Base-by-base conservation (phyloP, 108 stramenopile genomes). In the Cyclotella cryptica region DNA sequence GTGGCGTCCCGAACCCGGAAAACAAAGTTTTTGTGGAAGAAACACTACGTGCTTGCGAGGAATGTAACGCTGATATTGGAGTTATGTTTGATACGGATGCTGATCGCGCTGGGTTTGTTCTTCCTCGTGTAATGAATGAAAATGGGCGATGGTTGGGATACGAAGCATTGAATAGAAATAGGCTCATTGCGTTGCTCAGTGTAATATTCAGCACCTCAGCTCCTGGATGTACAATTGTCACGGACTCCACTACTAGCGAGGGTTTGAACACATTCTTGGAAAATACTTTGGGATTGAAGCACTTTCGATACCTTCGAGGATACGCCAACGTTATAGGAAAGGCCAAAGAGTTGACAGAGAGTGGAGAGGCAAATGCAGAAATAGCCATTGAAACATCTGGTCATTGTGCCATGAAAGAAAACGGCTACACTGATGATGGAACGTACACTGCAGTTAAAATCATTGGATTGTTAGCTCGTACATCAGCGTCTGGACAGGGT, bases 31-130 rank as follows among this genome's bases (percentile, higher is more conserved):
- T 92, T 88, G 77, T 96, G 5, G 79, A 86, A 42, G 88, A 82
- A 51, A 96, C 95, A 13, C 81, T 85, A 22, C 58, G 64, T 0
- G 84, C 81, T 10, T 93, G 92, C 57, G 67, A 85, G 60, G 65
- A 62, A 22, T 79, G 80, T 7, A 65, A 87, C 69, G 95, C 92
- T 39, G 92, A 96, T 64, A 64, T 96, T 41, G 95, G 91, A 9
- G 87, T 96, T 29, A 81, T 96, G 85, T 85, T 96, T 66, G 95
- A 96, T 75, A 93, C 92, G 14, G 95, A 96, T 84, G 92, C 91
- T 12, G 95, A 96, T 77, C 90, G 95, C 42, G 84, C 88, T 30
- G 95, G 95, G 15, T 88, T 96, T 69, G 84, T 96, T 12, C 83
- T 86, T 18, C 90, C 89, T 45, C 66, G 85, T 39, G 53, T 49